Percentiles rank a stretch among this genome's conserved stretches.
phyloP scores from a whole-genome alignment of 2,329 filamentous ascomycete species.

The Claviceps capensis region DNA sequence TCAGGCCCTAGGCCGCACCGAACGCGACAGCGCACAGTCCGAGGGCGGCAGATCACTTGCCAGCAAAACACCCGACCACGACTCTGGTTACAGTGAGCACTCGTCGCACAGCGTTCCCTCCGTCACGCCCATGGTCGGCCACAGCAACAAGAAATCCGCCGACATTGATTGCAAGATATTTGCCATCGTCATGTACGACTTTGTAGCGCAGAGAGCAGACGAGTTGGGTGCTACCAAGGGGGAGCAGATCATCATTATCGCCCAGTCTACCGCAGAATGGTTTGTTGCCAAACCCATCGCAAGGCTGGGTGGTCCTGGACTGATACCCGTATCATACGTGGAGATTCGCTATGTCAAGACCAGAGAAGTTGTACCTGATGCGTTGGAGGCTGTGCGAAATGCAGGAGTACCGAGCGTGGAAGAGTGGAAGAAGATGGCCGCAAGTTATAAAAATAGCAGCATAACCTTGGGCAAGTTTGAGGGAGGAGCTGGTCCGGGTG shows the following conservation, averaged over 20 bases:
- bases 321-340: constrained; percentile 94
- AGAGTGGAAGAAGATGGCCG: constrained; percentile 99
- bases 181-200: constrained; percentile 93
- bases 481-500: constrained; percentile 29
- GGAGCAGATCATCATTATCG: constrained; percentile 95
- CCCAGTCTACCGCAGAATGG: constrained; percentile 97
- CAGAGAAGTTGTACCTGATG: constrained; percentile 67
- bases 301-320: constrained; percentile 79
- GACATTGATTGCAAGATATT: constrained; percentile 78
- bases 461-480: constrained; percentile 91
- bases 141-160: constrained; percentile 37
- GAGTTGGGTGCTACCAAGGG: constrained; percentile 90
- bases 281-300: constrained; percentile 99
- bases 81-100: constrained; percentile 61
- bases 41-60: constrained; percentile 35
- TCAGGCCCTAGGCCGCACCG: constrained; percentile 80
- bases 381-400: constrained; percentile 70
- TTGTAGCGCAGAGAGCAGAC: constrained; percentile 87
- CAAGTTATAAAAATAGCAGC: constrained; percentile 98
- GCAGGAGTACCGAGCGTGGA: constrained; percentile 91
- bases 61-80: constrained; percentile 58
- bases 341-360: constrained; percentile 91
- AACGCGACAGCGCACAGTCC: constrained; percentile 72
- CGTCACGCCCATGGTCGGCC: constrained; percentile 8
- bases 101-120: constrained; percentile 15